Percentiles rank a stretch among this genome's conserved stretches.
Evolutionary conservation across 108 stramenopile species (phyloP).

Genomic region (Skeletonema costatum): DNA sequence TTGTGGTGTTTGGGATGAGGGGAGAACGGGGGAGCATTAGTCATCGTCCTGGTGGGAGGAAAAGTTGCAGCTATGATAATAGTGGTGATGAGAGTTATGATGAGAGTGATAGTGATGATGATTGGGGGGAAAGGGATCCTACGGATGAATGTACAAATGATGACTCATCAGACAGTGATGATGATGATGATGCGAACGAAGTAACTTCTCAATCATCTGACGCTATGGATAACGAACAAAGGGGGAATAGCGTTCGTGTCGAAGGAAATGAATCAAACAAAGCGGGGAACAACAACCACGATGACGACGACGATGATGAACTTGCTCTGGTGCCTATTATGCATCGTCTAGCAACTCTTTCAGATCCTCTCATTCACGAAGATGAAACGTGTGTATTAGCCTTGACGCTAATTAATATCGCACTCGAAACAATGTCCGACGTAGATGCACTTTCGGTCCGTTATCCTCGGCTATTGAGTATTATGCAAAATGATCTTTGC

Average conservation of each 20-base stretch:
- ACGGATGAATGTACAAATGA: conserved; percentile 8
- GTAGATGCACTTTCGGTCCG: conserved; percentile 50
- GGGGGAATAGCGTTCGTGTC: not conserved
- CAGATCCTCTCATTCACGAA: conserved; percentile 81
- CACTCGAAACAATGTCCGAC: conserved; percentile 85
- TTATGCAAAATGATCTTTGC: conserved; percentile 93
- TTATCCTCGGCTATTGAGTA: conserved; percentile 42
- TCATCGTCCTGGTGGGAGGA: not conserved
- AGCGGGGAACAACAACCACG: not conserved
- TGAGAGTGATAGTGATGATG: conserved; percentile 40
- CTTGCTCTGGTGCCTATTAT: conserved; percentile 72
- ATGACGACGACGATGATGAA: conserved; percentile 38
- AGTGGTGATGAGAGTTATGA: not conserved
- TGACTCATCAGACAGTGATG: not conserved
- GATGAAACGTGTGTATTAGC: conserved; percentile 73
- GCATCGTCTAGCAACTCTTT: conserved; percentile 71
- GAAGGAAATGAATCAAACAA: not conserved
- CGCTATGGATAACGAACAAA: not conserved
- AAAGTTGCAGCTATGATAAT: not conserved
- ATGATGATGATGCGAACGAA: not conserved
- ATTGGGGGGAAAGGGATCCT: conserved; percentile 48
- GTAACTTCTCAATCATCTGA: not conserved
- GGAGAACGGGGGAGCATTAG: not conserved
- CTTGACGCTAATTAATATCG: conserved; percentile 92
- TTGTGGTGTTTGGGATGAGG: conserved; percentile 71